phyloP scores from a whole-genome alignment of 2,329 filamentous ascomycete species.

The Grosmannia serpens region DNA sequence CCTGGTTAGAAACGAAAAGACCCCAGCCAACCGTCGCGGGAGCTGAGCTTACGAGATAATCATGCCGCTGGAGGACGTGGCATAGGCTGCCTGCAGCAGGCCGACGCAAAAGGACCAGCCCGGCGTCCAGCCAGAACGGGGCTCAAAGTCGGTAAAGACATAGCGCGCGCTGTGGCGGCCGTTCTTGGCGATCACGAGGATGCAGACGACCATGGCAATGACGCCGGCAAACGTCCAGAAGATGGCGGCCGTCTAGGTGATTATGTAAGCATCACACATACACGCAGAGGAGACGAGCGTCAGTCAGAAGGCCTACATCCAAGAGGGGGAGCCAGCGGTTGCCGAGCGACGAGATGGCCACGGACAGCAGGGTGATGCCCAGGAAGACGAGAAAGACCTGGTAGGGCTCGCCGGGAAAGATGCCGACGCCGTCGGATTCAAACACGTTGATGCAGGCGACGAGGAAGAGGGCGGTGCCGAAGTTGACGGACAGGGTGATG shows the following conservation, averaged over 20 bases:
- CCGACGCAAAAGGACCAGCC: conserved; percentile 68
- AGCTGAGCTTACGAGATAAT: conserved; percentile 52
- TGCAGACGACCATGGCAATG: conserved; percentile 50
- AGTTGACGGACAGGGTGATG: background rate
- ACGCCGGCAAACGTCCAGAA: conserved; percentile 65
- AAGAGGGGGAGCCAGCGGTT: background rate
- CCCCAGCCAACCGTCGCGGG: background rate
- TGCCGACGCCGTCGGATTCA: background rate
- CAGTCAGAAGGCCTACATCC: background rate
- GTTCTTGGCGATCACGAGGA: conserved; percentile 55
- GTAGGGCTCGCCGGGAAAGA: background rate
- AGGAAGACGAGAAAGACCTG: background rate
- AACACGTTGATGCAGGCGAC: background rate
- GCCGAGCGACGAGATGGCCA: background rate
- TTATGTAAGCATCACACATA: background rate
- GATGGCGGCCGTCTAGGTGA: conserved; percentile 52
- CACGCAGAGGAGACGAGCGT: background rate
- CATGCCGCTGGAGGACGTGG: conserved; percentile 68
- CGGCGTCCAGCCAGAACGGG: conserved; percentile 54
- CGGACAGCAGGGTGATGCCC: background rate
- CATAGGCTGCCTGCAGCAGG: conserved; percentile 60
- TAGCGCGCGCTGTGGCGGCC: conserved; percentile 51
- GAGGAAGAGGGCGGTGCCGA: background rate
- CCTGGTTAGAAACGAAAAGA: no score
- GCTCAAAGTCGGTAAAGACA: conserved; percentile 59